A percentile compares a stretch with the other conserved stretches of the same genome.
Conservation (phyloP, 139 green algal genomes). For the Pycnococcus provasolii region DNA sequence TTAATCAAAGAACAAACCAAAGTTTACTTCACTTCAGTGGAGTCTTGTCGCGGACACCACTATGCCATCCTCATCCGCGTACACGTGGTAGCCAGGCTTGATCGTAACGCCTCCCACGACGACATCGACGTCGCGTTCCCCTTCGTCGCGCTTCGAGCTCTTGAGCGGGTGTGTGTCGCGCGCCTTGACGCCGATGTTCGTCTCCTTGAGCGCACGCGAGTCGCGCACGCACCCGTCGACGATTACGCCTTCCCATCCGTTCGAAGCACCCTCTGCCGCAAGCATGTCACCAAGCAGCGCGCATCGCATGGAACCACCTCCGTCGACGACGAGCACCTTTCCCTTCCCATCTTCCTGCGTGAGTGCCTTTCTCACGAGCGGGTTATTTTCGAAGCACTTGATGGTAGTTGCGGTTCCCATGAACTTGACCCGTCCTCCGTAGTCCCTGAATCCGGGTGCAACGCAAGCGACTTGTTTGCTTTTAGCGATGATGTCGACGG, state of each 20-base stretch:
- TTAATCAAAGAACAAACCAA: too few species aligned
- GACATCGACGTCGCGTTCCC: conserved; percentile 64
- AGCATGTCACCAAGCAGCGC: conserved; percentile 90
- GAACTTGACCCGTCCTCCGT: conserved; percentile 56
- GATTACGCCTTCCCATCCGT: conserved; percentile 84
- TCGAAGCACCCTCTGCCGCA: conserved; percentile 49
- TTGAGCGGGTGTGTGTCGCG: conserved; percentile 78
- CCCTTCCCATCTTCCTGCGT: conserved; percentile 57
- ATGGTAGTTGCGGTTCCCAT: conserved; percentile 58
- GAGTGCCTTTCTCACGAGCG: conserved; percentile 69
- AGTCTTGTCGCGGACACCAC: conserved; percentile 39
- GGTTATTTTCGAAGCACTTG: conserved; percentile 89
- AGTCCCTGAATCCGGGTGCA: conserved; percentile 51
- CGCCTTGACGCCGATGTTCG: conserved; percentile 79
- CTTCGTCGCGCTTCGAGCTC: conserved; percentile 70
- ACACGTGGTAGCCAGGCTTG: conserved; percentile 63
- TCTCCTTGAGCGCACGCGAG: conserved; percentile 67
- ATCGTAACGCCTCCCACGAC: conserved; percentile 55
- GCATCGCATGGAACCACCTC: conserved; percentile 69
- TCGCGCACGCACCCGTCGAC: conserved; percentile 91
- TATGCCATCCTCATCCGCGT: conserved; percentile 73
- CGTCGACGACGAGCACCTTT: conserved; percentile 84
- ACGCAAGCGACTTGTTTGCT: too few species aligned
- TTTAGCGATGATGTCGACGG: conserved; percentile 40
- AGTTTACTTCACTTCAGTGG: too few species aligned